These are phyloP conservation scores for Chalaropsis thielavioides DNA, from an alignment of 2,329 filamentous ascomycete genomes.

Conservation along the genomic window DNA sequence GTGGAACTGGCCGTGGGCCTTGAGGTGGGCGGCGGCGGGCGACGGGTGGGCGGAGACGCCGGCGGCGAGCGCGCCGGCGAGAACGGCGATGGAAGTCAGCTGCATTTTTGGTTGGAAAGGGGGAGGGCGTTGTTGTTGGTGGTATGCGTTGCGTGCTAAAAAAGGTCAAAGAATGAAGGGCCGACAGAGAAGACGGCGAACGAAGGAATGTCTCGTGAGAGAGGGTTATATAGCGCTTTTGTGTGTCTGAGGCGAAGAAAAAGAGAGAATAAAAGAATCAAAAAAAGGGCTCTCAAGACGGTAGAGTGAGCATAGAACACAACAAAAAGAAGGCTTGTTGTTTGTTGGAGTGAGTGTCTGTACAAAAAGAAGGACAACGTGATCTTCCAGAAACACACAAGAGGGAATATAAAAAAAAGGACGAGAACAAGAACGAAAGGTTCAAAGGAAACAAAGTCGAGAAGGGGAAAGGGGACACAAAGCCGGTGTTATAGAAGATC, in stretches of 20 bases:
- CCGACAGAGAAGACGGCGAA: not conserved
- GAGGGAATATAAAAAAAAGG: not conserved
- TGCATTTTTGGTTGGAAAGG: slow-evolving; percentile 26
- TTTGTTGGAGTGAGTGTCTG: not conserved
- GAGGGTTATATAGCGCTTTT: not conserved
- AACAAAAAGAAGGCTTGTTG: not conserved
- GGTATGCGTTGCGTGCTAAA: too few relatives aligned
- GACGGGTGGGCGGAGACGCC: slow-evolving; percentile 31
- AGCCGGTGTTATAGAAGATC: slow-evolving; percentile 5
- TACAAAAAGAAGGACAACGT: not conserved
- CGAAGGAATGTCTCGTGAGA: slow-evolving; percentile 7
- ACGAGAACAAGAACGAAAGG: not conserved
- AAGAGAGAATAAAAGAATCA: slow-evolving; percentile 8
- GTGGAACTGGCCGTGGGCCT: slow-evolving; percentile 25
- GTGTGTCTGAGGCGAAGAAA: slow-evolving; percentile 8
- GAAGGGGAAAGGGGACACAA: slow-evolving; percentile 7
- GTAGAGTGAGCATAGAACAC: not conserved
- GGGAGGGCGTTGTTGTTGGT: not conserved
- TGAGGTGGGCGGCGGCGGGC: slow-evolving; percentile 23
- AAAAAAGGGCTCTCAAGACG: slow-evolving; percentile 3
- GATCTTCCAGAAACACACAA: slow-evolving; percentile 1
- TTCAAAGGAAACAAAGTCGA: not conserved
- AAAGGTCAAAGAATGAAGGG: not conserved
- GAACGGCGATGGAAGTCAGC: slow-evolving; percentile 27
- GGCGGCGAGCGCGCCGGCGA: slow-evolving; percentile 27